A percentile compares a stretch with the other conserved stretches of the same genome.
Conservation (phyloP, 192 early-diverging fungal genomes). For the Backusella australiensis region DNA sequence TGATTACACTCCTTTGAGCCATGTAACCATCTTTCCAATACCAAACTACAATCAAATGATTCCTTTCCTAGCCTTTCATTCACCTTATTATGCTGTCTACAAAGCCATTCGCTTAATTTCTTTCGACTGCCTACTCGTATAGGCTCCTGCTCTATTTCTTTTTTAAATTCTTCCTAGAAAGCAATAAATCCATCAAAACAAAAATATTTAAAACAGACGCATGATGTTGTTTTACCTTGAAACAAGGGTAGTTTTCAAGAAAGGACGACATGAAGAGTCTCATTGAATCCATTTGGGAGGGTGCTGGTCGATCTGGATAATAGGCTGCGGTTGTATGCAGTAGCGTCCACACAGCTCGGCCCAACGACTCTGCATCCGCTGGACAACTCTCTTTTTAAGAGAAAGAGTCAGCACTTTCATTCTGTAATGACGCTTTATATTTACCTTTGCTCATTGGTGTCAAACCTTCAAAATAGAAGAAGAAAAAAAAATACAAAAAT, state of each 20-base stretch:
- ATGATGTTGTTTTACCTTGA: slow-evolving; percentile 44
- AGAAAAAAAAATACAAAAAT: too few species aligned
- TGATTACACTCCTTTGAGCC: slow-evolving; percentile 56
- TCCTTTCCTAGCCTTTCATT: slow-evolving; percentile 87
- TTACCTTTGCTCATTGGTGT: not conserved
- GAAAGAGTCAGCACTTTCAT: not conserved
- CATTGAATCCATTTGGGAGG: slow-evolving; percentile 75
- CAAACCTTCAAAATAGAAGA: too few species aligned
- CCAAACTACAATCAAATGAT: slow-evolving; percentile 87
- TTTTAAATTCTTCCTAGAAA: slow-evolving; percentile 61
- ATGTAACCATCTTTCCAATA: slow-evolving; percentile 89
- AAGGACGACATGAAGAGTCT: slow-evolving; percentile 69
- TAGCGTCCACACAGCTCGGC: slow-evolving; percentile 94
- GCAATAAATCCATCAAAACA: not conserved
- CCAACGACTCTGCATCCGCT: slow-evolving; percentile 78
- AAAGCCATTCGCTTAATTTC: slow-evolving; percentile 83
- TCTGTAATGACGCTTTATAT: not conserved
- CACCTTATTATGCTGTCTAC: slow-evolving; percentile 92
- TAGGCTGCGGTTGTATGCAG: slow-evolving; percentile 97
- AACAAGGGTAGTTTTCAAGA: slow-evolving; percentile 90
- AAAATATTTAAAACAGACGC: too few species aligned
- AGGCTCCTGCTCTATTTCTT: slow-evolving; percentile 71
- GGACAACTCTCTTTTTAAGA: slow-evolving; percentile 59
- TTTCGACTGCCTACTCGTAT: slow-evolving; percentile 68
- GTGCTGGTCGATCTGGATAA: slow-evolving; percentile 81